phyloP scores from a whole-genome alignment of 192 early-diverging fungal genomes.

The Mortierella hygrophila region DNA sequence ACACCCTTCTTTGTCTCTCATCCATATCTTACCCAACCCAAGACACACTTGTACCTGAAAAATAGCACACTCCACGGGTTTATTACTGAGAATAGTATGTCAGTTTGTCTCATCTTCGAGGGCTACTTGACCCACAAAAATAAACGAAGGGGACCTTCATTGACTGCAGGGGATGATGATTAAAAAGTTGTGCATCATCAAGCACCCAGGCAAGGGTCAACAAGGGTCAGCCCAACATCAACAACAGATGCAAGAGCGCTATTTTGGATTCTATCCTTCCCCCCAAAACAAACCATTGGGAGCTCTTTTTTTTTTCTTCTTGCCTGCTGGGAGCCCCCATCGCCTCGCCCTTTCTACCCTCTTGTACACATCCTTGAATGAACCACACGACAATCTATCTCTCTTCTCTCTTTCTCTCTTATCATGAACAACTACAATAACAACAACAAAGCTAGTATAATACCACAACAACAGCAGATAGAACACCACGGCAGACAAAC shows the following conservation, averaged over 20 bases:
- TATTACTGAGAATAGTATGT: too few relatives aligned
- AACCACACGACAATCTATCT: too few relatives aligned
- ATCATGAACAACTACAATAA: too few relatives aligned
- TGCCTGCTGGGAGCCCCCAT: background rate
- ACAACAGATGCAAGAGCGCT: background rate
- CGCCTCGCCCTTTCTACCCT: too few relatives aligned
- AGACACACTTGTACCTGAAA: slow-evolving; percentile 1
- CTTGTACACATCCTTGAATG: too few relatives aligned
- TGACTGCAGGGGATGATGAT: background rate
- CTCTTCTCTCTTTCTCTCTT: too few relatives aligned
- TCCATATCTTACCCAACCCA: background rate
- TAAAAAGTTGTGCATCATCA: background rate
- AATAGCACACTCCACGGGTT: background rate
- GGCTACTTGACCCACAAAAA: background rate
- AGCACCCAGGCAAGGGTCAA: too few relatives aligned
- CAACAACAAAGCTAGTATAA: too few relatives aligned
- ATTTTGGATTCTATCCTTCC: slow-evolving; percentile 3
- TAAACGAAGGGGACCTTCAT: background rate
- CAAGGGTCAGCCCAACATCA: background rate
- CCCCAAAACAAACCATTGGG: background rate
- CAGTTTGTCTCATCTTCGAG: background rate
- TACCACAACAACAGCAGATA: too few relatives aligned
- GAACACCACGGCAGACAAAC: too few relatives aligned
- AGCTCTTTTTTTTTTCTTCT: background rate
- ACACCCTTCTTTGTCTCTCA: background rate